Base-by-base conservation (phyloP, 2,329 filamentous ascomycete genomes). In the Capronia coronata region DNA sequence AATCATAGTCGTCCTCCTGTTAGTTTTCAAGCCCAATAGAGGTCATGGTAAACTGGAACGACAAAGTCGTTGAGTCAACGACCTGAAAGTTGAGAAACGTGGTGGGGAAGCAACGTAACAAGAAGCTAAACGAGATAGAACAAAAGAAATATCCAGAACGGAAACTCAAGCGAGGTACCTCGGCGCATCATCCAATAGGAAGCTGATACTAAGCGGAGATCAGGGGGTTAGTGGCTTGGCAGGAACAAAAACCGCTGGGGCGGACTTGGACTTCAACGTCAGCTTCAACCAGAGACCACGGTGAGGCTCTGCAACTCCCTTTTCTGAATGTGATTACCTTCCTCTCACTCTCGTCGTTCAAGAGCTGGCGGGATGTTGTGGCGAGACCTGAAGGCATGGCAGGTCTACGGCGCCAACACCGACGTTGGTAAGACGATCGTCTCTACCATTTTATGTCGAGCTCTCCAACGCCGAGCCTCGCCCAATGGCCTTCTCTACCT, bases 401-500 rank as follows among this genome's bases (percentile, higher is more conserved):
- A 93, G 66, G 72, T 94, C 30, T 94, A 86, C 61, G 87, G 87
- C 22, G 85, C 87, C 40, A 93, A 91, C 61, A 93, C 87, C 0
- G 80, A 86, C 57, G 86, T 93, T 21, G 87, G 87, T 56, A 94
- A 94, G 72, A 94, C 87, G 0, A 79, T 94, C 25, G 77, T 89
- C 50, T 83, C 84, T 1, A 88, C 86, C 0, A 67, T 88, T 10
- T 71, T 94, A 2, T 84, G 80, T 64, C 81, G 78, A 54, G 77
- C 83, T 7, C 75, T 82, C 2, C 70, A 68, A 30, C 71, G 68
- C 21, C 67, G 68, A 32, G 71, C 72, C 56, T 65, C 60, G n/a
- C 48, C 43, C 13, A 61, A 68, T 16, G 74, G 69, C 16, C 75
- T 82, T 1, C 73, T 76, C 9, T 94, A 86, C 64, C 64, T 94